phyloP scores from a whole-genome alignment of 192 early-diverging fungal species.

The Phycomyces nitens region DNA sequence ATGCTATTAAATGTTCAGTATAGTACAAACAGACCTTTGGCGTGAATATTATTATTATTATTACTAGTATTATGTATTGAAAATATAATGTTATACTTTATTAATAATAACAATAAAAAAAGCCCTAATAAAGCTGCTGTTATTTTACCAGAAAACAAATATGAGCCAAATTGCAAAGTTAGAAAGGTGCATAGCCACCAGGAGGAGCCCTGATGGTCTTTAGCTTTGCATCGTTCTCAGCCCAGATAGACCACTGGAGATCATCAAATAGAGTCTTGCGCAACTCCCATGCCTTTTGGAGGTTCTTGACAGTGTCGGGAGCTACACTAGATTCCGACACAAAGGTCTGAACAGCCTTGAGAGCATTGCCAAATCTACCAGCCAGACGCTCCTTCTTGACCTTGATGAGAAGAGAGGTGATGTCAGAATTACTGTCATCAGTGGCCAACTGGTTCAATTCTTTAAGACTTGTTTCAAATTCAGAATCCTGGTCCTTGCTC shows the following conservation, averaged over 20 bases:
- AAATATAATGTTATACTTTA: too few relatives aligned
- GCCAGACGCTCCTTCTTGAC: slow-evolving; percentile 55
- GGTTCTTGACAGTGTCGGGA: slow-evolving; percentile 48
- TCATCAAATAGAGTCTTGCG: slow-evolving; percentile 57
- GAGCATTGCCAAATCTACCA: slow-evolving; percentile 59
- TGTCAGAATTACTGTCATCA: slow-evolving; percentile 47
- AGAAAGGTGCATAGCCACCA: slow-evolving; percentile 46
- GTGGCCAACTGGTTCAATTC: slow-evolving; percentile 61
- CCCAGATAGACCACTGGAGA: slow-evolving; percentile 71
- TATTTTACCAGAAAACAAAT: slow-evolving; percentile 4
- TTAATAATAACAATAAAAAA: too few relatives aligned
- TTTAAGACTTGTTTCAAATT: slow-evolving; percentile 56
- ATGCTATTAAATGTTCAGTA: too few relatives aligned
- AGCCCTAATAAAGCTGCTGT: too few relatives aligned
- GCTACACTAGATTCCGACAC: slow-evolving; percentile 53
- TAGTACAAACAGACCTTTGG: too few relatives aligned
- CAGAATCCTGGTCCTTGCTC: slow-evolving; percentile 23
- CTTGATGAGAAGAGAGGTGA: slow-evolving; percentile 52
- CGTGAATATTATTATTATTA: too few relatives aligned
- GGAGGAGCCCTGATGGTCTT: slow-evolving; percentile 48
- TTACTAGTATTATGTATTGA: too few relatives aligned
- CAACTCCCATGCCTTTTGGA: slow-evolving; percentile 47
- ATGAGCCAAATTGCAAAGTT: slow-evolving; percentile 1
- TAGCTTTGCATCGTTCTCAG: slow-evolving; percentile 58
- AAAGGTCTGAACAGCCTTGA: slow-evolving; percentile 73